phyloP scores from a whole-genome alignment of 2,329 filamentous ascomycete genomes.

The Pseudogymnoascus sp. region DNA sequence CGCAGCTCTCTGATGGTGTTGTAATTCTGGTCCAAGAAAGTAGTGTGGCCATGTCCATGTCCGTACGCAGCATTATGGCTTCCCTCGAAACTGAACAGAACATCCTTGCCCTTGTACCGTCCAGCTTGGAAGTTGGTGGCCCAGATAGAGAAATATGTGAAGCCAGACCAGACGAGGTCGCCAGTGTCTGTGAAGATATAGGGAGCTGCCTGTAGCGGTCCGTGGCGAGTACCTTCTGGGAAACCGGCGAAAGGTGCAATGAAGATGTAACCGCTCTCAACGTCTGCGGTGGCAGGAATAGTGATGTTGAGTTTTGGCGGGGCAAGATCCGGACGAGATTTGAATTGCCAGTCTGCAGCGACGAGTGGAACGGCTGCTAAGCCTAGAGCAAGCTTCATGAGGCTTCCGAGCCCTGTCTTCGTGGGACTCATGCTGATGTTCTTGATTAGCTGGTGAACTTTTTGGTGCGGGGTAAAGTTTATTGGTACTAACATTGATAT shows the following conservation, averaged over 20 bases:
- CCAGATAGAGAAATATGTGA: constrained; percentile 47
- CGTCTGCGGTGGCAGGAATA: constrained; percentile 36
- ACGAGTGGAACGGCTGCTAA: constrained; percentile 2
- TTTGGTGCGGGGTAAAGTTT: neutral
- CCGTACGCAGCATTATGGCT: constrained; percentile 46
- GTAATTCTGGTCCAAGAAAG: constrained; percentile 48
- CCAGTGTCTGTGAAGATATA: constrained; percentile 52
- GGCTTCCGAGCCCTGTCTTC: neutral
- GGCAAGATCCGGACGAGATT: constrained; percentile 42
- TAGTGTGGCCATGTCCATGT: constrained; percentile 49
- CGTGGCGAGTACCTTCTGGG: constrained; percentile 36
- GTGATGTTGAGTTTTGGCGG: constrained; percentile 42
- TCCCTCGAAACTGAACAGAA: constrained; percentile 50
- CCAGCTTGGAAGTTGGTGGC: constrained; percentile 45
- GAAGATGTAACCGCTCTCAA: constrained; percentile 41
- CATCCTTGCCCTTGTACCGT: constrained; percentile 44
- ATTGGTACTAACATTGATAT: neutral
- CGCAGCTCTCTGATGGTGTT: constrained; percentile 48
- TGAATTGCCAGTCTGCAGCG: constrained; percentile 41
- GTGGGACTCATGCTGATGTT: neutral
- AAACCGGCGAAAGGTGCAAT: constrained; percentile 36
- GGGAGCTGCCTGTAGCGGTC: constrained; percentile 45
- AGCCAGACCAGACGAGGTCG: constrained; percentile 52
- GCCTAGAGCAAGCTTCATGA: neutral
- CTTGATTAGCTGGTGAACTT: neutral